These are phyloP conservation scores for Akanthomyces dipterigenus DNA, from an alignment of 2,329 filamentous ascomycete genomes.

Conservation along the genomic window DNA sequence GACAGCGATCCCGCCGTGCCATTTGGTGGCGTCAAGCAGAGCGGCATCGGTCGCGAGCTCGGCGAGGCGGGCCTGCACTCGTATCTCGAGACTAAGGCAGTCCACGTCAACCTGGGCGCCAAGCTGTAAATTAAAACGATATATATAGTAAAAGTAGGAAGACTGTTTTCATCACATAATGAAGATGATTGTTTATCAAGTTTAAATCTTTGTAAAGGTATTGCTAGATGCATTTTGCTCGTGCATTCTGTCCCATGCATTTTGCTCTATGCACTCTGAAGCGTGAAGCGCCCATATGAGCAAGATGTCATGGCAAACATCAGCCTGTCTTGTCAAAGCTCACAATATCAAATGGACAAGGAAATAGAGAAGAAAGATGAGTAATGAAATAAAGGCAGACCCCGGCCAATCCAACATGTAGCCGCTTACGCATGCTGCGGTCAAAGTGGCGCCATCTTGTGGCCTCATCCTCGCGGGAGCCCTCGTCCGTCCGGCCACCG, in stretches of 20 bases:
- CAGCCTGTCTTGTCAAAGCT: no score
- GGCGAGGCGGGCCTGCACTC: slow-evolving; percentile 39
- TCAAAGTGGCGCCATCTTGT: neutral
- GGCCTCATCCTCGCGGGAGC: no score
- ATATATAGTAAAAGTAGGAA: neutral
- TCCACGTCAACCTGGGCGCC: slow-evolving; percentile 36
- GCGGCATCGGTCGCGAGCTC: slow-evolving; percentile 39
- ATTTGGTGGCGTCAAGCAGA: slow-evolving; percentile 42
- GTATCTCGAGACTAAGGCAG: slow-evolving; percentile 38
- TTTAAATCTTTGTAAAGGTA: no score
- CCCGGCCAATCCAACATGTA: neutral
- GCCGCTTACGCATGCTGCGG: neutral
- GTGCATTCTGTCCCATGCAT: no score
- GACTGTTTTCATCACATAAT: neutral
- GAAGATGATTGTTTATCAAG: neutral
- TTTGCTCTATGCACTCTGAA: no score
- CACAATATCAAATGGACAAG: neutral
- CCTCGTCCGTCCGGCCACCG: neutral
- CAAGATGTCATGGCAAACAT: neutral
- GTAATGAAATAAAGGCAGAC: neutral
- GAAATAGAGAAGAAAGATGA: no score
- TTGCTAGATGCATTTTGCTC: neutral
- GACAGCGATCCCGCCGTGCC: slow-evolving; percentile 38
- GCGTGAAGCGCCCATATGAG: neutral
- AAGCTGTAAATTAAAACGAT: slow-evolving; percentile 21